Base-by-base conservation (phyloP, 2,329 filamentous ascomycete species). In the Paraconiothyrium brasiliense region DNA sequence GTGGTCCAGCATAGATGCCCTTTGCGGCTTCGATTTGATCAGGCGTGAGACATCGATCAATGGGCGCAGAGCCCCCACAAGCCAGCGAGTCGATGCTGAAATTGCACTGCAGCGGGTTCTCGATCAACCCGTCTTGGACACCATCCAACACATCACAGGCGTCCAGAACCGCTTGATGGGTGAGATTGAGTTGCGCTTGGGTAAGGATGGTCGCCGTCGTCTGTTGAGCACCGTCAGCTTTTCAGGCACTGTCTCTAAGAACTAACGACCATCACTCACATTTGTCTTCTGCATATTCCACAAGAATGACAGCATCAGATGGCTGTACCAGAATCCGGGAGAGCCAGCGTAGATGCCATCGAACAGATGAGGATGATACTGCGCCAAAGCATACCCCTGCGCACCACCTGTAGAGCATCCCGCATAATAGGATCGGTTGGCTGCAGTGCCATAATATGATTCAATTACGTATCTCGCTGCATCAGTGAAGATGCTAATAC, bases 111-210 rank as follows among this genome's bases (percentile, higher is more conserved):
- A 75, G 57, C 4, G 79, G 79, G 55, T 81, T 76, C 60, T 80
- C 79, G 35, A 82, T 70, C n/a, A 81, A 65, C 0, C 75, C 69
- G 60, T 81, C 79, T 2, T 67, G 44, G 7, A 80, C 74, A 2
- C 79, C 79, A 64, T 82, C 80, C n/a, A 79, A 61, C 1, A 56
- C 63, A 56, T 82, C 80, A 60, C 80, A 82, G 41, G 76, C 71
- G 3, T 70, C 69, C 5, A 82, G 59, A 1, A 79, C 74, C 22
- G 77, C 72, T 35, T 70, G 59, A 0, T 71, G 75, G 34, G 76
- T 76, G 37, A 77, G 72, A 32, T 79, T 71, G 7, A 79, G 64
- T 6, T 70, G 57, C 7, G 60, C 57, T 65, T 78, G 78, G 22
- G 65, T 58, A 4, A 77, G 63, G 37, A 68, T 67, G 14, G 59